Evolutionary conservation across 257 asterid species (phyloP).

Genomic region (Plantago elongata): DNA sequence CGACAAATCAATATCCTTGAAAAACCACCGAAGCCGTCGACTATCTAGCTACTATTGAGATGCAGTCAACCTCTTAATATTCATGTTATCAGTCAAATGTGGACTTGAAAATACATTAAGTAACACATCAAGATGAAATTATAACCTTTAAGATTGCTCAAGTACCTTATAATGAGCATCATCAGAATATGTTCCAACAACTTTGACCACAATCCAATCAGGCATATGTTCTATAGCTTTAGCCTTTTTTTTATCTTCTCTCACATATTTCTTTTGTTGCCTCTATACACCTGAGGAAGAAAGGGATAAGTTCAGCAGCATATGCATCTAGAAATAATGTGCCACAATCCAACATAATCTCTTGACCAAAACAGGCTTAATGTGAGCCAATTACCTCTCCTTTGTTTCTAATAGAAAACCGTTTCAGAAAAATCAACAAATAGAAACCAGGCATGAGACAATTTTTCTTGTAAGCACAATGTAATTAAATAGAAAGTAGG

Average conservation of each 20-base stretch:
- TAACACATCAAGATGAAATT: conserved; percentile 4
- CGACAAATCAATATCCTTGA: conserved; percentile 2
- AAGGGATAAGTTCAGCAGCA: conserved; percentile 15
- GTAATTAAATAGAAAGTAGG: not conserved
- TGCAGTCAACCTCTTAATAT: conserved; percentile 7
- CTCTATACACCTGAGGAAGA: conserved; percentile 7
- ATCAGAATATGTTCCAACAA: conserved; percentile 9
- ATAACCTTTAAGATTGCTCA: not conserved
- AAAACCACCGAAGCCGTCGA: not conserved
- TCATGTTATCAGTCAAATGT: conserved; percentile 25
- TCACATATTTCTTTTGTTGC: conserved; percentile 18
- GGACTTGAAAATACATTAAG: conserved; percentile 14
- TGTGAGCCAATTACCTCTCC: too few species aligned
- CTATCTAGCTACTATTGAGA: conserved; percentile 17
- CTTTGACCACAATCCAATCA: conserved; percentile 9
- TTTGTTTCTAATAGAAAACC: not conserved
- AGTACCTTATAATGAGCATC: conserved; percentile 6
- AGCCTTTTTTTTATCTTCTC: conserved; percentile 9
- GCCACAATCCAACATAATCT: conserved; percentile 3
- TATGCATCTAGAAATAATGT: conserved; percentile 15
- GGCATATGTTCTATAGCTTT: conserved; percentile 4
- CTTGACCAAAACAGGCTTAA: not conserved
- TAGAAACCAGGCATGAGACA: not conserved
- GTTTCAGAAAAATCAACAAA: not conserved
- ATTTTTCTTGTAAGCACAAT: not conserved